These are phyloP conservation scores for Vicia faba DNA, from an alignment of 306 rosid genomes.

Conservation along the genomic window DNA sequence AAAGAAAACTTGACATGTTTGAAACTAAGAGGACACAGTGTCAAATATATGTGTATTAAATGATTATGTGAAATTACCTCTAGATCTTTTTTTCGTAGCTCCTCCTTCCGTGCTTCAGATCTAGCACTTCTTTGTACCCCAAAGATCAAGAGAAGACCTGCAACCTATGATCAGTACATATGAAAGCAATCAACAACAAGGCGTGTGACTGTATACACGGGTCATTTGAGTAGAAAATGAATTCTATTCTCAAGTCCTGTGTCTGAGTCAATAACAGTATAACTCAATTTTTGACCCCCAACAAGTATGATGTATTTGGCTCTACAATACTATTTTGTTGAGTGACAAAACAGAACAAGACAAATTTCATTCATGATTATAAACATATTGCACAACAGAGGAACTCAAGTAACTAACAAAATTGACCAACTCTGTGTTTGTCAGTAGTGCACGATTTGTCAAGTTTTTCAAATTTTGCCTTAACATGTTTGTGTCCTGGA, in stretches of 20 bases:
- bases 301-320: conserved; percentile 1
- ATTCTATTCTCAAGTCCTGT: conserved; percentile 3
- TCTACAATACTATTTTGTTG: background rate
- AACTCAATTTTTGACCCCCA: background rate
- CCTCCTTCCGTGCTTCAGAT: conserved; percentile 95
- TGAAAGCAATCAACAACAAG: conserved; percentile 23
- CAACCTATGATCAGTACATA: conserved; percentile 60
- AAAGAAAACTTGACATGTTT: conserved; percentile 7
- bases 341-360: conserved; percentile 5
- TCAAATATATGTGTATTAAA: conserved; percentile 1
- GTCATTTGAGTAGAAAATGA: conserved; percentile 28
- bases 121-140: conserved; percentile 94
- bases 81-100: conserved; percentile 68
- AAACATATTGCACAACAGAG: background rate
- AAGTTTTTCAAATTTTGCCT: background rate
- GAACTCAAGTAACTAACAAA: conserved; percentile 9
- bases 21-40: conserved; percentile 11
- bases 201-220: conserved; percentile 7
- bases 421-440: conserved; percentile 12
- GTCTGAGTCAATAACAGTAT: background rate
- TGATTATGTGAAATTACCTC: conserved; percentile 55
- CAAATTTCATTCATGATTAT: background rate
- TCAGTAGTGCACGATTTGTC: background rate
- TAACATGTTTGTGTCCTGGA: background rate
- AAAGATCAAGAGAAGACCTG: conserved; percentile 61